phyloP scores from a whole-genome alignment of 352 stramenopile genomes.

The Pythium folliculosum region DNA sequence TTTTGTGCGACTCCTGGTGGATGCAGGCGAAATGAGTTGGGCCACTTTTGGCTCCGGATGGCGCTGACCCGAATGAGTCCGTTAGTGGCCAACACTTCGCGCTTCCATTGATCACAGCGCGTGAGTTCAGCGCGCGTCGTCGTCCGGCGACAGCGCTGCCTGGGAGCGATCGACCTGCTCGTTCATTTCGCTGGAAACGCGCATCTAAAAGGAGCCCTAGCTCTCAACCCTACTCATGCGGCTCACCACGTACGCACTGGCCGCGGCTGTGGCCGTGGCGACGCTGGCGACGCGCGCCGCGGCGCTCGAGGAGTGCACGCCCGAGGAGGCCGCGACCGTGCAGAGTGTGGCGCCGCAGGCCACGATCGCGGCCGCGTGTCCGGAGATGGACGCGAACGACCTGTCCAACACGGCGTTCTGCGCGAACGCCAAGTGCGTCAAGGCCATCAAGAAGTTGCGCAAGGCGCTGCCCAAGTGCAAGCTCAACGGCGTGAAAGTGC shows the following conservation, averaged over 20 bases:
- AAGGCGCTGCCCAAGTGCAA: slow-evolving; percentile 26
- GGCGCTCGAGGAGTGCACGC: slow-evolving; percentile 9
- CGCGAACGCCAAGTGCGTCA: slow-evolving; percentile 16
- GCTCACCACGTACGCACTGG: slow-evolving; percentile 1
- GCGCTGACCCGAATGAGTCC: neutral
- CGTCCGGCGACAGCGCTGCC: neutral
- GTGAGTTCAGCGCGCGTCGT: slow-evolving; percentile 1
- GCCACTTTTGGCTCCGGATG: slow-evolving; percentile 1
- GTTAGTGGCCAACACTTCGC: neutral
- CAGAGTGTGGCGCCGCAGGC: slow-evolving; percentile 1
- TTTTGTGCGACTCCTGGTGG: neutral
- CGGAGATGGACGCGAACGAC: slow-evolving; percentile 14
- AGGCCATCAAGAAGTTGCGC: slow-evolving; percentile 22
- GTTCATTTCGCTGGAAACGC: slow-evolving; percentile 2
- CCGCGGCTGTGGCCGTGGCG: neutral
- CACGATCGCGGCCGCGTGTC: slow-evolving; percentile 3
- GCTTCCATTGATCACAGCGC: neutral
- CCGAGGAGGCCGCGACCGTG: slow-evolving; percentile 14
- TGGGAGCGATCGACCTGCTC: neutral
- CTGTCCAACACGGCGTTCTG: slow-evolving; percentile 15
- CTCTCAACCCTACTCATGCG: slow-evolving; percentile 2
- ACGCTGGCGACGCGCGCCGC: neutral
- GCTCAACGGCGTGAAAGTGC: slow-evolving; percentile 19
- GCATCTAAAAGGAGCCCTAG: no score
- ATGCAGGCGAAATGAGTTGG: slow-evolving; percentile 10